phyloP scores from a whole-genome alignment of 108 stramenopile species.

The Pseudonitzschia multiseries region DNA sequence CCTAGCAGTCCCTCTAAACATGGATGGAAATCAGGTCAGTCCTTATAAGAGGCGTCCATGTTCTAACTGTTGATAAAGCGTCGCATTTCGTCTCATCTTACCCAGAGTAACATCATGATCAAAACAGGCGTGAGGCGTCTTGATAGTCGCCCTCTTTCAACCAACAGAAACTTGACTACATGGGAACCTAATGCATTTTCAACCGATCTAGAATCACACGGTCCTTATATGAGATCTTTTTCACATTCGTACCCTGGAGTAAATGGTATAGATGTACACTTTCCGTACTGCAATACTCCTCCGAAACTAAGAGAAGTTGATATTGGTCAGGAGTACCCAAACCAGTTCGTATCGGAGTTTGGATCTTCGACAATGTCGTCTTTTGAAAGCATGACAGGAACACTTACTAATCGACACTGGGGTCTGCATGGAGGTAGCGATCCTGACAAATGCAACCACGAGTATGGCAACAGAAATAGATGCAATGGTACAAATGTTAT shows the following conservation, averaged over 20 bases:
- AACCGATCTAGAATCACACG: slow-evolving; percentile 45
- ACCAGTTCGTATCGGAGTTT: slow-evolving; percentile 51
- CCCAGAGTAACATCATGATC: not conserved
- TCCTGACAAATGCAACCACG: slow-evolving; percentile 36
- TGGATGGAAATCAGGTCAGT: slow-evolving; percentile 38
- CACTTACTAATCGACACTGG: slow-evolving; percentile 29
- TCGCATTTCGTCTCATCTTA: not conserved
- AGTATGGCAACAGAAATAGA: slow-evolving; percentile 33
- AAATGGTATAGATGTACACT: slow-evolving; percentile 37
- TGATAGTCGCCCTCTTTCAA: slow-evolving; percentile 39
- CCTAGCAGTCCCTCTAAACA: slow-evolving; percentile 49
- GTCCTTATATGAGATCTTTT: slow-evolving; percentile 46
- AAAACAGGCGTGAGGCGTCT: slow-evolving; percentile 38
- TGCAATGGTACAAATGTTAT: slow-evolving; percentile 54
- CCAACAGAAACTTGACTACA: slow-evolving; percentile 8
- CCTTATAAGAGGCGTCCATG: not conserved
- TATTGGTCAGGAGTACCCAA: slow-evolving; percentile 20
- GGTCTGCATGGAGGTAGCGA: slow-evolving; percentile 46
- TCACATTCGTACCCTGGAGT: slow-evolving; percentile 39
- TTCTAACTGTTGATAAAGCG: no score
- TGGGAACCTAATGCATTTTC: slow-evolving; percentile 21
- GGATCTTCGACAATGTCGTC: slow-evolving; percentile 47
- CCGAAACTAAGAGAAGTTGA: slow-evolving; percentile 12
- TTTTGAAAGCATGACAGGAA: slow-evolving; percentile 56
- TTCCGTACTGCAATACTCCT: slow-evolving; percentile 24